A percentile compares a stretch with the other conserved stretches of the same genome.
phyloP scores from a whole-genome alignment of 1,284 basidiomycete genomes.

The Pascua sp. region DNA sequence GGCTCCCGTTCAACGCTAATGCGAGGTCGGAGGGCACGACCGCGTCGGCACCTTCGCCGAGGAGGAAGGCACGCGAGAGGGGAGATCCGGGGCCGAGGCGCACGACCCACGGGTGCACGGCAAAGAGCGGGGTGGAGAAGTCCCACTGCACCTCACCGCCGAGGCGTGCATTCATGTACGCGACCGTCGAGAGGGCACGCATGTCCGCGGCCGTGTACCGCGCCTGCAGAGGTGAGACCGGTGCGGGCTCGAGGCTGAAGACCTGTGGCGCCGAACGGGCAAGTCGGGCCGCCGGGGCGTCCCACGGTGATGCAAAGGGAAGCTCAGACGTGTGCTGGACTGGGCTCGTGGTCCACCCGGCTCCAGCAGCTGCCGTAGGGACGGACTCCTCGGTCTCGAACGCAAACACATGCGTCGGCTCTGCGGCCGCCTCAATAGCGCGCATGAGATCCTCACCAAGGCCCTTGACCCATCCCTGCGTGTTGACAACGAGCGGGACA shows the following conservation, averaged over 20 bases:
- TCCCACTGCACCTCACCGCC: conserved; percentile 57
- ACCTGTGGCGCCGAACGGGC: not conserved
- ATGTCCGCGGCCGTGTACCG: conserved; percentile 70
- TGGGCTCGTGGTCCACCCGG: conserved; percentile 36
- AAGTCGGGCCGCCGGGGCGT: not conserved
- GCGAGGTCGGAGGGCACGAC: conserved; percentile 63
- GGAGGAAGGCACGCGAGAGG: conserved; percentile 62
- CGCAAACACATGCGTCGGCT: conserved; percentile 66
- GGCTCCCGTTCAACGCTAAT: conserved; percentile 70
- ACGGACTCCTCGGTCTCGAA: conserved; percentile 38
- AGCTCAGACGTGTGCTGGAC: conserved; percentile 13
- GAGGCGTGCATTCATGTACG: conserved; percentile 68
- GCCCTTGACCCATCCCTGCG: conserved; percentile 95
- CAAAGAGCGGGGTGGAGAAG: conserved; percentile 64
- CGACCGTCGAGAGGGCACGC: conserved; percentile 67
- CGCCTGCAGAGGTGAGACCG: conserved; percentile 45
- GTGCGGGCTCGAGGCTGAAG: conserved; percentile 36
- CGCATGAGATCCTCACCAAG: conserved; percentile 76
- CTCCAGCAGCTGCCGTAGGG: not conserved
- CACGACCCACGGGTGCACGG: conserved; percentile 65
- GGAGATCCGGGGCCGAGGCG: conserved; percentile 52
- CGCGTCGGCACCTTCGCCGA: conserved; percentile 70
- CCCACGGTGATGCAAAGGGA: conserved; percentile 10
- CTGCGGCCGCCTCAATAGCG: conserved; percentile 64
- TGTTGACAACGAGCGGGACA: conserved; percentile 89